Evolutionary conservation across 1,139 yeast species (phyloP).

Genomic region (Trichomonascaceae sp.): DNA sequence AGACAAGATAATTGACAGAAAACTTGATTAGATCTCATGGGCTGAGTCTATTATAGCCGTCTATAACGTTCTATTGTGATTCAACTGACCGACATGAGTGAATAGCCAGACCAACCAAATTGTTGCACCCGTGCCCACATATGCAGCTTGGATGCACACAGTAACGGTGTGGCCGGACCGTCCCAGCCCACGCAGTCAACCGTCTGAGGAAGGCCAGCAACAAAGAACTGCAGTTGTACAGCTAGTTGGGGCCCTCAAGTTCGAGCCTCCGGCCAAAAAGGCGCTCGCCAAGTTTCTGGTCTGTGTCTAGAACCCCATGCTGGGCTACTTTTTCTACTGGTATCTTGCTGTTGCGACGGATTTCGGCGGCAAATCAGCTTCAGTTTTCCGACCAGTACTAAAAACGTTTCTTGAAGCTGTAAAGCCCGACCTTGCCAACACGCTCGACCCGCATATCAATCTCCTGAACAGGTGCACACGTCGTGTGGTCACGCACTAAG

Average conservation of each 20-base stretch:
- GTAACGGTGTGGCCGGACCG: too few relatives aligned
- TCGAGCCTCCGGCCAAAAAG: too few relatives aligned
- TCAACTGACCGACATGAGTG: too few relatives aligned
- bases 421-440: constrained; percentile 16
- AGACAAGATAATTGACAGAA: too few relatives aligned
- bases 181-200: constrained; percentile 78
- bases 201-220: constrained; percentile 67
- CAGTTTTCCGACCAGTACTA: constrained; percentile 17
- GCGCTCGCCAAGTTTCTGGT: too few relatives aligned
- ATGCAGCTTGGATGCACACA: too few relatives aligned
- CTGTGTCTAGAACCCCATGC: constrained; percentile 47
- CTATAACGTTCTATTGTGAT: too few relatives aligned
- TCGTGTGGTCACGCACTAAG: constrained; percentile 44
- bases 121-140: too few relatives aligned
- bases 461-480: constrained; percentile 33
- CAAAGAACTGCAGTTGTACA: constrained; percentile 63
- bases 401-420: constrained; percentile 23
- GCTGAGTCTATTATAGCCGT: too few relatives aligned
- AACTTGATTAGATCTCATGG: too few relatives aligned
- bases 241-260: constrained; percentile 55
- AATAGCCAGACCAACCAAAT: too few relatives aligned
- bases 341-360: constrained; percentile 69
- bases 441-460: constrained; percentile 32
- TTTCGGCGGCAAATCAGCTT: constrained; percentile 8
- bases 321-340: constrained; percentile 88